Conservation (phyloP, 106 monocot species). For the Dendrobium huoshanense region DNA sequence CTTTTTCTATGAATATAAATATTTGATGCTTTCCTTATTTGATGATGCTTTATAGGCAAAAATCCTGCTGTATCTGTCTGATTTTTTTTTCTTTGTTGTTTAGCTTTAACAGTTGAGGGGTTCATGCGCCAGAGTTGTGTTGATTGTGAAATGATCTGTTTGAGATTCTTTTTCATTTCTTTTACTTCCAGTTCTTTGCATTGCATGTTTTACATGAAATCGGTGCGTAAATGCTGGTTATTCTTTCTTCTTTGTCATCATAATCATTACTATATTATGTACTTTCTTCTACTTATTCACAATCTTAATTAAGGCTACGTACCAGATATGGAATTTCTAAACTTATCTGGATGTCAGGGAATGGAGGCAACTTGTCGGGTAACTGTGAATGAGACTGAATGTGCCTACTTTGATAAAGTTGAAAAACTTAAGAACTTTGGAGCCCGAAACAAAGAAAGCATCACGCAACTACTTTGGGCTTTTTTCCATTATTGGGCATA, state of each 20-base stretch:
- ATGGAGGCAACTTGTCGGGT: conserved; percentile 68
- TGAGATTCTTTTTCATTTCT: too few species aligned
- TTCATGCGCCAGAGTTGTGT: too few species aligned
- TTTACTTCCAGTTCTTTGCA: too few species aligned
- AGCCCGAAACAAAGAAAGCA: conserved; percentile 59
- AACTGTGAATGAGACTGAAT: conserved; percentile 54
- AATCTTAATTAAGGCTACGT: too few species aligned
- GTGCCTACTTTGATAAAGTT: conserved; percentile 81
- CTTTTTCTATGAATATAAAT: too few species aligned
- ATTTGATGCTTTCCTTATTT: too few species aligned
- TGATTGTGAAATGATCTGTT: too few species aligned
- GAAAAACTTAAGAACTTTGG: conserved; percentile 63
- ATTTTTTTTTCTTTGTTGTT: too few species aligned
- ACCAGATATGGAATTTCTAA: not conserved
- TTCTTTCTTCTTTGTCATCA: not conserved
- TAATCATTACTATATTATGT: too few species aligned
- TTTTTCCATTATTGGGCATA: conserved; percentile 99
- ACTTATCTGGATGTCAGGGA: conserved; percentile 35
- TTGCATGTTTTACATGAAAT: not conserved
- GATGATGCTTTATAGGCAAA: too few species aligned
- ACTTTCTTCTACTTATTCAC: too few species aligned
- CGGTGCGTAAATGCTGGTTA: not conserved
- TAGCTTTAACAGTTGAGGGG: not conserved
- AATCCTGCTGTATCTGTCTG: too few species aligned
- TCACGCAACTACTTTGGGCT: conserved; percentile 69